phyloP scores from a whole-genome alignment of 148 eudicot genomes.

The Camellia sinensis region DNA sequence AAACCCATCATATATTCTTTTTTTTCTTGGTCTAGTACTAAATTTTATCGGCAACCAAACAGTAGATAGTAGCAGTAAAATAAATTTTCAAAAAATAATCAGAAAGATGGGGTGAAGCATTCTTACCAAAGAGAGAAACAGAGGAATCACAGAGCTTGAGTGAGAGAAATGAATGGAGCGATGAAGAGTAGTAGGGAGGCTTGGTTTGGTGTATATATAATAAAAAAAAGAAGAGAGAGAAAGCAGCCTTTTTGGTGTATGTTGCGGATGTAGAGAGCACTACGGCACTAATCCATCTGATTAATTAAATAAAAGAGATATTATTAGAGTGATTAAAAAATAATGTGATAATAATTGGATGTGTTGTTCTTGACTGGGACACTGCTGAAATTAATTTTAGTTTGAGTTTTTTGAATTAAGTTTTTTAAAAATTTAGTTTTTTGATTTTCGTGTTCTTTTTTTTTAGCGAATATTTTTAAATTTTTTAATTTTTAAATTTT shows the following conservation, averaged over 20 bases:
- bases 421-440: no score
- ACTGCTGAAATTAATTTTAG: no score
- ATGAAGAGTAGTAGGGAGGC: not conserved
- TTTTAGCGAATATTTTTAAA: no score
- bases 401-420: no score
- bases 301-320: not conserved
- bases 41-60: not conserved
- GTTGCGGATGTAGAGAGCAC: conserved; percentile 12
- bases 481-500: no score
- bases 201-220: not conserved
- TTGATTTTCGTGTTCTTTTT: no score
- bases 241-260: not conserved
- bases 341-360: not conserved
- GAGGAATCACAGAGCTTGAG: not conserved
- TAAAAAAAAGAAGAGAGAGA: not conserved
- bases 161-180: not conserved
- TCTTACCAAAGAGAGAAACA: not conserved
- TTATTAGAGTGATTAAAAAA: not conserved
- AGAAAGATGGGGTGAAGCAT: not conserved
- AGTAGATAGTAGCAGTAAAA: not conserved
- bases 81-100: no score
- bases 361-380: no score
- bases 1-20: not conserved
- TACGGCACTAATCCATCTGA: not conserved
- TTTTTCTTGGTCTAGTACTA: not conserved